phyloP scores from a whole-genome alignment of 768 basidiomycete genomes.

The Gymnopilus junonius region DNA sequence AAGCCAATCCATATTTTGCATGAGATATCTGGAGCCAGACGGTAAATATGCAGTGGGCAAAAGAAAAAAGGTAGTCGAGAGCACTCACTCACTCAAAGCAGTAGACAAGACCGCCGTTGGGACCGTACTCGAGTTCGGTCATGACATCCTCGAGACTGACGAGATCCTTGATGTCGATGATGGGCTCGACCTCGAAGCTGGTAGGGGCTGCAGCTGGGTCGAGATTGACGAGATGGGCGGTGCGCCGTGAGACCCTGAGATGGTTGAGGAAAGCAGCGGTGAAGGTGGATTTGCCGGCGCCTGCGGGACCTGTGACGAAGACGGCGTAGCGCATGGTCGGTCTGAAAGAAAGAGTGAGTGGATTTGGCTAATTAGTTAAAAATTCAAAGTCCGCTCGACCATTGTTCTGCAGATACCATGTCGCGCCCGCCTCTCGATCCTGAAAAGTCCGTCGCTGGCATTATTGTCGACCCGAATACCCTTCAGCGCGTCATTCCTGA shows the following conservation, averaged over 20 bases:
- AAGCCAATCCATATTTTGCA: constrained; percentile 98
- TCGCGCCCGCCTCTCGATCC: constrained; percentile 79
- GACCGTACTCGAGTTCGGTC: constrained; percentile 92
- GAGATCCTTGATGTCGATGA: constrained; percentile 92
- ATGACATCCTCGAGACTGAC: constrained; percentile 95
- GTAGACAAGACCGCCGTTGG: constrained; percentile 96
- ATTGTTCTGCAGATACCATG: constrained; percentile 45
- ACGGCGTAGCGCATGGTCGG: constrained; percentile 85
- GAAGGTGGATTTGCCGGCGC: constrained; percentile 97
- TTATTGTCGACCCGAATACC: constrained; percentile 83
- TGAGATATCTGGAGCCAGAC: constrained; percentile 72
- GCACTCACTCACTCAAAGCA: constrained; percentile 97
- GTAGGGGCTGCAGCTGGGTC: constrained; percentile 90
- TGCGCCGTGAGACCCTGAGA: constrained; percentile 78
- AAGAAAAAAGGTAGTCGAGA: neutral
- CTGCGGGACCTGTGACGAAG: constrained; percentile 93
- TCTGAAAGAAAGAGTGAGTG: constrained; percentile 6
- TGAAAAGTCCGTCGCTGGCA: constrained; percentile 73
- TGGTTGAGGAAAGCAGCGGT: constrained; percentile 88
- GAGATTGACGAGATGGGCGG: constrained; percentile 93
- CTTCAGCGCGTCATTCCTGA: constrained; percentile 89
- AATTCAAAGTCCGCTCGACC: constrained; percentile 36
- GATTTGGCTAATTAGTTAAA: neutral
- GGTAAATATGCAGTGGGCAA: neutral
- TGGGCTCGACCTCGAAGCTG: constrained; percentile 91